Evolutionary conservation across 2,329 filamentous ascomycete species (phyloP), one percentile per base, ranked within the genome.

Genomic region (Alternaria ventricosa): DNA sequence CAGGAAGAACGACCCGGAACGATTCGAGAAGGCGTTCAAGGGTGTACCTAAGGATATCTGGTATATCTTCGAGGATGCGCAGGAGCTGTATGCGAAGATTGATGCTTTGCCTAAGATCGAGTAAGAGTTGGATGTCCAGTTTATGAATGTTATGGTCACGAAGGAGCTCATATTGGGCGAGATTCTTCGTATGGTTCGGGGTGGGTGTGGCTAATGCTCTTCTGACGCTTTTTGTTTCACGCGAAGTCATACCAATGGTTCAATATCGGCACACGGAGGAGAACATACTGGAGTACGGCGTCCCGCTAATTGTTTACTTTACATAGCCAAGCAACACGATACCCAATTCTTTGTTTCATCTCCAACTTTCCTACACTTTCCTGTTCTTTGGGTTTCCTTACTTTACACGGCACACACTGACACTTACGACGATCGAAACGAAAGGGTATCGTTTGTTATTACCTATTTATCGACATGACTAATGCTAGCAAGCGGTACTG

Each of bases 1-100:
- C 80, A 93, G 93, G 72, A 89, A 90, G 73, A 85, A 85, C 58
- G 63, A 64, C n/a, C 85, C 88, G 0, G 85, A 88, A 69, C 85
- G 96, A 28, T 98, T 98, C 73, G 89, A 94, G 76, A 87, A 89
- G 72, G 95, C 95, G 0, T 98, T 98, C 78, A 84, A 90, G 69
- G 89, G 85, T 44, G 84, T 97, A 9, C 92, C 94, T 0, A 84
- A 82, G 46, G 82, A 86, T 25, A 79, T 89, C 0, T 98, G 95
- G 94, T 88, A 90, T 74, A 89, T 97, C 0, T 98, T 97, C 78
- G 88, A 93, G 62, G 86, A 93, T 27, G 89, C 95, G 0, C 82
- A 84, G 43, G 92, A 97, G 80, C 67, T 90, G 46, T 81, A 81
- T 51, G 80, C 79, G 51, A 78, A 77, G 72, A 69, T 80, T 5